Conservation (phyloP, 2,329 filamentous ascomycete genomes). For the Gaeumannomyces sp. region DNA sequence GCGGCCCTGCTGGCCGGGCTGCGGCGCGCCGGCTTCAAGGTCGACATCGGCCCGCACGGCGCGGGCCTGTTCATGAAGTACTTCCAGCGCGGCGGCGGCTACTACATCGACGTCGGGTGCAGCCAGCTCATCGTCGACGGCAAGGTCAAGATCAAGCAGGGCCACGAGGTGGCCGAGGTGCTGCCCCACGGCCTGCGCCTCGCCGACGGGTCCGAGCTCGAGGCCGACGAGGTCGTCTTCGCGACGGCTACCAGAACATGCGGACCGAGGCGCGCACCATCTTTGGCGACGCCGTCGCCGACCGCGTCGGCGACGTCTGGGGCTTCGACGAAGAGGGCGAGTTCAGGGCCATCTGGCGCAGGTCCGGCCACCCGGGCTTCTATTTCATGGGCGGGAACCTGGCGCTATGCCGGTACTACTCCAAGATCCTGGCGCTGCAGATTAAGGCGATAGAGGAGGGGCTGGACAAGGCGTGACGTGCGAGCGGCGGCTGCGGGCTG, state of each 20-base stretch:
- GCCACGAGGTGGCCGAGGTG: constrained; percentile 42
- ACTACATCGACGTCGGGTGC: constrained; percentile 53
- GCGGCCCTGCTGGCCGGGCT: constrained; percentile 40
- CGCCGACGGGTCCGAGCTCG: constrained; percentile 41
- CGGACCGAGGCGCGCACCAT: constrained; percentile 51
- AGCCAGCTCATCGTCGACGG: constrained; percentile 48
- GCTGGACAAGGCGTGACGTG: neutral
- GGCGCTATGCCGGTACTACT: constrained; percentile 55
- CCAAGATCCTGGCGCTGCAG: constrained; percentile 44
- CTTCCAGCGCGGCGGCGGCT: constrained; percentile 53
- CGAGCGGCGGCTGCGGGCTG: too few relatives aligned
- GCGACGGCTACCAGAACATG: constrained; percentile 61
- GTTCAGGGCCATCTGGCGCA: constrained; percentile 50
- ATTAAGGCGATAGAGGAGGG: constrained; percentile 38
- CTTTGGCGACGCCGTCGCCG: constrained; percentile 56
- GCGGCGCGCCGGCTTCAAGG: constrained; percentile 48
- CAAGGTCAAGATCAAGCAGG: constrained; percentile 48
- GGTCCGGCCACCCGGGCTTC: constrained; percentile 55
- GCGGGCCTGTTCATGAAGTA: constrained; percentile 53
- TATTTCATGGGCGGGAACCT: constrained; percentile 63
- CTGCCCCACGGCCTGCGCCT: constrained; percentile 33
- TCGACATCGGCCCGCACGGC: constrained; percentile 49
- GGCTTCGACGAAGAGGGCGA: constrained; percentile 52
- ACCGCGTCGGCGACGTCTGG: constrained; percentile 53
- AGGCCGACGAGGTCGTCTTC: constrained; percentile 51